Evolutionary conservation across 2,329 filamentous ascomycete species (phyloP).

Genomic region (Aspergillus novoparasiticus): DNA sequence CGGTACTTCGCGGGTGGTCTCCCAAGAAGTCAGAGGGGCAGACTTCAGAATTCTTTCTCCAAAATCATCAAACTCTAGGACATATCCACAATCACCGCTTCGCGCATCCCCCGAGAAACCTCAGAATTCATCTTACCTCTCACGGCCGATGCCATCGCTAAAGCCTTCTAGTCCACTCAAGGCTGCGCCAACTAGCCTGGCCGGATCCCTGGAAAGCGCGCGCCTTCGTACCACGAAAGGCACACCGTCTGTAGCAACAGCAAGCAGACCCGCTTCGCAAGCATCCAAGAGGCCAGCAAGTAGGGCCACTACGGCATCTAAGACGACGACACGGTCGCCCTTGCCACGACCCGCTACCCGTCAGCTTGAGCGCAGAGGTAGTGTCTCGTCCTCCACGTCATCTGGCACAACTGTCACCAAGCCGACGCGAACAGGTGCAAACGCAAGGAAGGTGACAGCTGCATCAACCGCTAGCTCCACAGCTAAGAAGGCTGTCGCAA

Average conservation of each 20-base stretch:
- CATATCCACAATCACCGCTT: constrained; percentile 61
- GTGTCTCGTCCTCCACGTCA: constrained; percentile 40
- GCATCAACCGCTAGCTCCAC: constrained; percentile 27
- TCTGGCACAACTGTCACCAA: constrained; percentile 43
- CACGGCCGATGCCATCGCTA: constrained; percentile 63
- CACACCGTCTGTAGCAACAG: constrained; percentile 30
- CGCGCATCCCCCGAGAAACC: constrained; percentile 46
- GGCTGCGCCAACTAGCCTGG: constrained; percentile 25
- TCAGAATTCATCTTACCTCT: constrained; percentile 58
- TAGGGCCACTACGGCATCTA: constrained; percentile 33
- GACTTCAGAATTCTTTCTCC: constrained; percentile 73
- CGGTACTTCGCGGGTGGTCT: constrained; percentile 43
- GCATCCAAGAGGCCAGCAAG: constrained; percentile 32
- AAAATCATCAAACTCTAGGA: constrained; percentile 77
- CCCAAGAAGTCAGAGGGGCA: constrained; percentile 47
- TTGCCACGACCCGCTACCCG: constrained; percentile 42
- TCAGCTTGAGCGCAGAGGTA: constrained; percentile 41
- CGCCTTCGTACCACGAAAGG: constrained; percentile 28
- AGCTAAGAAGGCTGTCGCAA: constrained; percentile 33
- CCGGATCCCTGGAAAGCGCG: constrained; percentile 20
- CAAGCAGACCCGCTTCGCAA: constrained; percentile 30
- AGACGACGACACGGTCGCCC: constrained; percentile 32
- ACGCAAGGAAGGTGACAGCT: constrained; percentile 33
- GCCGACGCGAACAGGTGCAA: constrained; percentile 30
- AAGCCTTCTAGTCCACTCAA: constrained; percentile 54